Evolutionary conservation across 2,329 filamentous ascomycete genomes (phyloP), one percentile per base, ranked within the genome.

Genomic region (Penicillium sumatraense): DNA sequence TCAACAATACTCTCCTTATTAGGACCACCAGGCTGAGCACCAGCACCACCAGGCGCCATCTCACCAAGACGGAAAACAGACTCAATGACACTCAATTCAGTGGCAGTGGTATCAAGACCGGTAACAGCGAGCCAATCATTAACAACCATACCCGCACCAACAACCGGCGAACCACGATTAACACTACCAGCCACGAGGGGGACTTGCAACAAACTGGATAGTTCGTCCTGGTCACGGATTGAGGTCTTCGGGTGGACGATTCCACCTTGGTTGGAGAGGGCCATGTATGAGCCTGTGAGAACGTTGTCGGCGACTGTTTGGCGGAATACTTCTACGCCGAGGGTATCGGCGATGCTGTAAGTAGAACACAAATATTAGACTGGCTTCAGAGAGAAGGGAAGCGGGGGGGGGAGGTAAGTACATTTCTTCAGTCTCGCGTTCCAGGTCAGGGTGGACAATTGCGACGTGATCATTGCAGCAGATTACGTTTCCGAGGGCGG

Each of bases 1-100:
- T 99, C 95, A 59, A 99, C 95, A 86, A 99, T 96, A 63, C 92
- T 95, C 75, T 98, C 93, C 85, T 97, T 98, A 81, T 97, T 88
- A 66, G 67, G 63, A 56, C 63, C 68, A 20, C 64, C 68, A 2
- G 36, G 18, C 49, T 80, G 86, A 48, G 91, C 88, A 6, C 86
- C 91, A 64, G 87, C 83, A 51, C 35, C 35, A 38, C 35, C 35
- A 20, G 69, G 67, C 3, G 78, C 80, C 67, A 91, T 92, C 81
- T 98, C 93, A 61, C 93, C 93, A 44, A 99, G 82, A 68, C 92
- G 86, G 83, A 99, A 99, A 62, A 99, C 93, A 68, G 88, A 93
- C 83, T 99, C 95, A 54, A 99, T 86, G 56, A 99, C 95, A 71
- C 91, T 96, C 68, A 99, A 81, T 80, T 99, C 95, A 1, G 95